A percentile compares a stretch with the other conserved stretches of the same genome.
Evolutionary conservation across 257 asterid species (phyloP).

Genomic region (Solanum piurae): DNA sequence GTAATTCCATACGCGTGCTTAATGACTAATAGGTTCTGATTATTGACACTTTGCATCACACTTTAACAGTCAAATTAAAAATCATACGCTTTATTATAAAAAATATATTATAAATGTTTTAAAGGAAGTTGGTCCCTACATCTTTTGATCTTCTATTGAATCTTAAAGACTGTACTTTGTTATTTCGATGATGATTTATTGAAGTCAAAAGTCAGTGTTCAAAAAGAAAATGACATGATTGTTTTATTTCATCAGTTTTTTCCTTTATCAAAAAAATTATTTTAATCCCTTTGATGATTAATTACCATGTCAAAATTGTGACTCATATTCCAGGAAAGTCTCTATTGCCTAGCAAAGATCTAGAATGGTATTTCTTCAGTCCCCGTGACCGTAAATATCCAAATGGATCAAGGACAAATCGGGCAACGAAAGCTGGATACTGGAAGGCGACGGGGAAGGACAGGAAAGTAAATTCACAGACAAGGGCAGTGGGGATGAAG

Average conservation of each 20-base stretch:
- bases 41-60: not conserved
- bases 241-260: not conserved
- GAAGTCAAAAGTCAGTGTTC: slow-evolving; percentile 30
- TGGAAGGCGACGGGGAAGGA: slow-evolving; percentile 99
- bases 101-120: not conserved
- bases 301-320: not conserved
- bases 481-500: slow-evolving; percentile 82
- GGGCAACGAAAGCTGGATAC: slow-evolving; percentile 90
- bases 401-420: slow-evolving; percentile 90
- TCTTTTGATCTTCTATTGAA: slow-evolving; percentile 29
- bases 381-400: slow-evolving; percentile 96
- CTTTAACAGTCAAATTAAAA: slow-evolving; percentile 16
- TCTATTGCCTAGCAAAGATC: slow-evolving; percentile 90
- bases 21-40: not conserved
- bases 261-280: not conserved
- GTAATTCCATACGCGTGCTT: slow-evolving; percentile 4
- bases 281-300: not conserved
- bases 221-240: slow-evolving; percentile 26
- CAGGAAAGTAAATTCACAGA: slow-evolving; percentile 72
- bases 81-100: not conserved
- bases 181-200: not conserved
- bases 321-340: slow-evolving; percentile 52
- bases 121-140: slow-evolving; percentile 46
- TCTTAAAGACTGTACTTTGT: slow-evolving; percentile 23
- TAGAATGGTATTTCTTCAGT: slow-evolving; percentile 96